These are phyloP conservation scores for Musa schizocarpa DNA, from an alignment of 176 grass and related monocot species.

Conservation along the genomic window DNA sequence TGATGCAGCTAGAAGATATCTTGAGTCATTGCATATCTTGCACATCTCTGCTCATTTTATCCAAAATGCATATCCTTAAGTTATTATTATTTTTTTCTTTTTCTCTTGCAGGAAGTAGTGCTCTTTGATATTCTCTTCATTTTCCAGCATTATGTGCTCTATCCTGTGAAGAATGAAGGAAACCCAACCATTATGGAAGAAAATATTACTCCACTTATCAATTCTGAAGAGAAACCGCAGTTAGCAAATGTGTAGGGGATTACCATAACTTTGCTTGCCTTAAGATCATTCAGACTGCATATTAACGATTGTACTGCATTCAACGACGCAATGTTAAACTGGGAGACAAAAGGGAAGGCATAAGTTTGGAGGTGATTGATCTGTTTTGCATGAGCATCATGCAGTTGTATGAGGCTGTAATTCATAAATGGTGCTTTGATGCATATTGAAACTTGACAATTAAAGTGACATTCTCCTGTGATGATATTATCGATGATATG, in stretches of 20 bases:
- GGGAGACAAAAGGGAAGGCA: too few species aligned
- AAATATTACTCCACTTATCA: conserved; percentile 50
- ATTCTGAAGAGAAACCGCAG: conserved; percentile 60
- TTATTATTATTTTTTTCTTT: conserved; percentile 18
- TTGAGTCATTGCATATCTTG: not conserved
- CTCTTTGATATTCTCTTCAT: conserved; percentile 90
- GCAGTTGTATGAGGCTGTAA: too few species aligned
- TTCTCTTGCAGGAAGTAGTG: conserved; percentile 53
- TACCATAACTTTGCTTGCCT: not conserved
- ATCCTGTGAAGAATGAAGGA: conserved; percentile 50
- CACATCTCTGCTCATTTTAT: not conserved
- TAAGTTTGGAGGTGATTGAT: too few species aligned
- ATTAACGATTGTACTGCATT: too few species aligned
- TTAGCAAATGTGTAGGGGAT: conserved; percentile 43
- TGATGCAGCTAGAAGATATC: not conserved
- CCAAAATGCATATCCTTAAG: not conserved
- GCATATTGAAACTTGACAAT: too few species aligned
- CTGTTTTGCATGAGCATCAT: too few species aligned
- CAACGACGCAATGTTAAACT: too few species aligned
- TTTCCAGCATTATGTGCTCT: conserved; percentile 83
- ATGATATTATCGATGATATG: too few species aligned
- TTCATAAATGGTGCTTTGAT: too few species aligned
- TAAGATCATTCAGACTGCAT: too few species aligned
- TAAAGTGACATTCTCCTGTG: too few species aligned
- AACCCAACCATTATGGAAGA: conserved; percentile 48